Percentiles rank a stretch among this genome's conserved stretches.
phyloP scores from a whole-genome alignment of 129 eudicot genomes.

The Tagetes patula region DNA sequence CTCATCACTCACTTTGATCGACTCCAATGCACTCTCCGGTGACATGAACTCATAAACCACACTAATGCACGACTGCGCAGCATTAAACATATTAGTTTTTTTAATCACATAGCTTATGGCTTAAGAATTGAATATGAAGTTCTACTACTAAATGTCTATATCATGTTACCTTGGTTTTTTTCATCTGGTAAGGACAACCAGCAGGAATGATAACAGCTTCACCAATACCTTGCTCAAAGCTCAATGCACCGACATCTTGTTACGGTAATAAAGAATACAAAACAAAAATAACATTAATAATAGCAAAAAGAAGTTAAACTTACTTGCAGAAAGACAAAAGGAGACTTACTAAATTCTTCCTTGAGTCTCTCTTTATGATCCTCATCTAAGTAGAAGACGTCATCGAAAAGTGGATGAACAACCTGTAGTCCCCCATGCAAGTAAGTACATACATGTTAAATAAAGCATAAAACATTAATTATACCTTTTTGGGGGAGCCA shows the following conservation, averaged over 20 bases:
- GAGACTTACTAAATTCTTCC: slow-evolving; percentile 66
- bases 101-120: slow-evolving; percentile 2
- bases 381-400: slow-evolving; percentile 54
- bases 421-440: slow-evolving; percentile 41
- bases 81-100: slow-evolving; percentile 5
- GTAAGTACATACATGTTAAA: neutral
- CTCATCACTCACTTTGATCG: slow-evolving; percentile 63
- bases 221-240: slow-evolving; percentile 67
- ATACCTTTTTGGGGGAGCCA: slow-evolving; percentile 48
- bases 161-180: slow-evolving; percentile 51
- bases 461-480: neutral
- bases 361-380: slow-evolving; percentile 68
- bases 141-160: neutral
- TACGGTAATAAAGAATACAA: neutral
- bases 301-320: neutral
- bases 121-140: neutral
- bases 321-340: neutral
- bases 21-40: slow-evolving; percentile 76
- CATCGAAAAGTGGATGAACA: slow-evolving; percentile 77
- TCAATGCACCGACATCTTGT: slow-evolving; percentile 81
- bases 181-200: slow-evolving; percentile 90
- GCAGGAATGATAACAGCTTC: slow-evolving; percentile 87
- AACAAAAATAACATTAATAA: neutral
- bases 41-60: slow-evolving; percentile 72
- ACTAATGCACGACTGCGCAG: slow-evolving; percentile 68